These are phyloP conservation scores for Incumbomyces delicatus DNA, from an alignment of 2,329 filamentous ascomycete species.

Conservation along the genomic window DNA sequence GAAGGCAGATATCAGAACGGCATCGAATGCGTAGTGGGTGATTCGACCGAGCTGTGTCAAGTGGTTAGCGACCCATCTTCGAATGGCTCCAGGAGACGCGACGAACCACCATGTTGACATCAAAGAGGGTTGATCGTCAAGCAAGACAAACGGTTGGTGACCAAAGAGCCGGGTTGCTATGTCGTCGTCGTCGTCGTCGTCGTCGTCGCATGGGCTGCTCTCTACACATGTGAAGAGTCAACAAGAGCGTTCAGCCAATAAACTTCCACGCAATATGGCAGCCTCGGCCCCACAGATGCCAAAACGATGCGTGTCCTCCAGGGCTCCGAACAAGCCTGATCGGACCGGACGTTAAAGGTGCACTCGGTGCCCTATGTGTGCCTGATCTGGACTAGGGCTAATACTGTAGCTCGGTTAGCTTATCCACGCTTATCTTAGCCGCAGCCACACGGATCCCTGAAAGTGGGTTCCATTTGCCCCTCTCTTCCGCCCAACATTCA, in stretches of 20 bases:
- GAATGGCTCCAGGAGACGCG: constrained; percentile 28
- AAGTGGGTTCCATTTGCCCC: not conserved
- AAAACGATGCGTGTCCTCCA: too few relatives aligned
- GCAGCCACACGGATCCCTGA: not conserved
- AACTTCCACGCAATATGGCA: too few relatives aligned
- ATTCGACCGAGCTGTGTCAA: constrained; percentile 72
- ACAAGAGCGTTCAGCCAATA: too few relatives aligned
- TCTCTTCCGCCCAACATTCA: constrained; percentile 3
- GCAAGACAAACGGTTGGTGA: too few relatives aligned
- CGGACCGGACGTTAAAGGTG: not conserved
- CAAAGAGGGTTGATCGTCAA: too few relatives aligned
- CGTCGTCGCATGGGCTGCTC: too few relatives aligned
- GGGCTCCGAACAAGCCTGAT: too few relatives aligned
- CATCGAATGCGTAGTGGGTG: constrained; percentile 92
- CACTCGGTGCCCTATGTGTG: not conserved
- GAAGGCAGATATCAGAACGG: constrained; percentile 88
- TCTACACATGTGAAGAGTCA: too few relatives aligned
- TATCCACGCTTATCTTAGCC: constrained; percentile 3
- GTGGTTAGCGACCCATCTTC: constrained; percentile 23
- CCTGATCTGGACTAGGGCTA: too few relatives aligned
- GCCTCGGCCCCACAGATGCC: too few relatives aligned
- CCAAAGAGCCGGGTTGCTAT: too few relatives aligned
- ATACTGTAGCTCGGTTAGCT: not conserved
- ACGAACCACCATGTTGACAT: constrained; percentile 34
- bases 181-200: too few relatives aligned